Evolutionary conservation across 2,329 filamentous ascomycete species (phyloP).

Genomic region (Exophiala bonariae): DNA sequence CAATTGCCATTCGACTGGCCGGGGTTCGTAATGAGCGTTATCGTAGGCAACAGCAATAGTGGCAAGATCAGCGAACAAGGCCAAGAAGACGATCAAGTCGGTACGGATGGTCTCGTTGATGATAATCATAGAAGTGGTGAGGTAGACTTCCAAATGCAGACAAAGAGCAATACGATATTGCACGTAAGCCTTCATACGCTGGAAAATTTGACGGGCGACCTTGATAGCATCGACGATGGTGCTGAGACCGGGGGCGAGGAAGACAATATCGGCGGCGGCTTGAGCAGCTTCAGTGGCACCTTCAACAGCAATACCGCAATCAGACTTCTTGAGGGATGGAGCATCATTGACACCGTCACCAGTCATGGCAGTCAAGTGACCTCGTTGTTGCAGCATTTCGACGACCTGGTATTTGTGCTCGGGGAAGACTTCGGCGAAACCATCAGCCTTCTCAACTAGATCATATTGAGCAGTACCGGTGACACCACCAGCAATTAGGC

Average conservation of each 20-base stretch:
- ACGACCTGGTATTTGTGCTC: slow-evolving; percentile 77
- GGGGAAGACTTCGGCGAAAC: slow-evolving; percentile 73
- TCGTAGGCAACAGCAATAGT: slow-evolving; percentile 79
- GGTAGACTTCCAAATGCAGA: slow-evolving; percentile 73
- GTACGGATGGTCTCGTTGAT: slow-evolving; percentile 73
- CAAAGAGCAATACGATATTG: slow-evolving; percentile 76
- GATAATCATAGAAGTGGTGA: slow-evolving; percentile 76
- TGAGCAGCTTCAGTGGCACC: slow-evolving; percentile 71
- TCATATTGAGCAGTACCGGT: slow-evolving; percentile 73
- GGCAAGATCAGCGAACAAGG: slow-evolving; percentile 75
- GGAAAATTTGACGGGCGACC: slow-evolving; percentile 73
- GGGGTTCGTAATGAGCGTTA: slow-evolving; percentile 72
- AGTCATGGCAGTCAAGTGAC: slow-evolving; percentile 73
- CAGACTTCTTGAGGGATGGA: slow-evolving; percentile 71
- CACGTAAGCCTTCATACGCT: slow-evolving; percentile 76
- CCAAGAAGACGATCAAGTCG: slow-evolving; percentile 76
- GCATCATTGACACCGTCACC: slow-evolving; percentile 76
- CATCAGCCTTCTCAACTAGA: slow-evolving; percentile 72
- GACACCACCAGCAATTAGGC: slow-evolving; percentile 74
- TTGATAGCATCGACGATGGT: slow-evolving; percentile 74
- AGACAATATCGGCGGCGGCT: slow-evolving; percentile 72
- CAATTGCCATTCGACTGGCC: slow-evolving; percentile 77
- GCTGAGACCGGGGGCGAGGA: slow-evolving; percentile 70
- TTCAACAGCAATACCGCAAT: slow-evolving; percentile 73
- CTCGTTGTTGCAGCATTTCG: slow-evolving; percentile 73